Evolutionary conservation across 352 stramenopile species (phyloP).

Genomic region (Phytophthora ohioensis): DNA sequence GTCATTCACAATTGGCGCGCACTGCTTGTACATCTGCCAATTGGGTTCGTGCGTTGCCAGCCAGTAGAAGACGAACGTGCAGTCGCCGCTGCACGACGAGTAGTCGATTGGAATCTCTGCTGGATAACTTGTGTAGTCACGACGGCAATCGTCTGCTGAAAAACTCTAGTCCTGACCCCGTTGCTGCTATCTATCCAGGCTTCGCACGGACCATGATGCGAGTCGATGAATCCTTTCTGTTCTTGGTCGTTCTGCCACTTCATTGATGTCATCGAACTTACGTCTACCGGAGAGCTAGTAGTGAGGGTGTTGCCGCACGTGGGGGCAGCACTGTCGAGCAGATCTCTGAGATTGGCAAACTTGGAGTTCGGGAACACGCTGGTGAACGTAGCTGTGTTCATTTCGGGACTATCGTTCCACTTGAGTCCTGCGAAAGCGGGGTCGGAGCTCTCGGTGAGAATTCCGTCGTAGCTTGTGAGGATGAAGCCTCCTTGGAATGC

Average conservation of each 20-base stretch:
- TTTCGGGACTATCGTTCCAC: slow-evolving; percentile 39
- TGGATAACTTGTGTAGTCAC: slow-evolving; percentile 48
- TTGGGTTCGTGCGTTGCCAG: slow-evolving; percentile 55
- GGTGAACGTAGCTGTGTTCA: slow-evolving; percentile 43
- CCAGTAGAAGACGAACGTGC: slow-evolving; percentile 71
- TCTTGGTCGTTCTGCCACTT: slow-evolving; percentile 61
- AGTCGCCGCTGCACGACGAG: slow-evolving; percentile 56
- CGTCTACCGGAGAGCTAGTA: slow-evolving; percentile 32
- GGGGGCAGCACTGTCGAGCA: slow-evolving; percentile 44
- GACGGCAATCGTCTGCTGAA: slow-evolving; percentile 51
- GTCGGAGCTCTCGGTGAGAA: slow-evolving; percentile 33
- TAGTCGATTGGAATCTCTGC: slow-evolving; percentile 64
- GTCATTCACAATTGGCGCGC: slow-evolving; percentile 9
- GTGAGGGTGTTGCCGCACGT: slow-evolving; percentile 40
- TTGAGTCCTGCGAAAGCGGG: slow-evolving; percentile 38
- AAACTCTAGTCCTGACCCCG: slow-evolving; percentile 15
- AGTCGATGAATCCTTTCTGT: slow-evolving; percentile 50
- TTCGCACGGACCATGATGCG: slow-evolving; percentile 60
- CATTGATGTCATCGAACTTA: slow-evolving; percentile 46
- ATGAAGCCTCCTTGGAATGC: slow-evolving; percentile 35
- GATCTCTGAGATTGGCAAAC: slow-evolving; percentile 38
- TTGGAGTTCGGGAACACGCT: slow-evolving; percentile 36
- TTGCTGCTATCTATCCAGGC: slow-evolving; percentile 51
- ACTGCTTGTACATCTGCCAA: slow-evolving; percentile 72
- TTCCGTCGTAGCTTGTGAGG: slow-evolving; percentile 35